Conservation (phyloP, 2,329 filamentous ascomycete species). For the Alternaria panax region DNA sequence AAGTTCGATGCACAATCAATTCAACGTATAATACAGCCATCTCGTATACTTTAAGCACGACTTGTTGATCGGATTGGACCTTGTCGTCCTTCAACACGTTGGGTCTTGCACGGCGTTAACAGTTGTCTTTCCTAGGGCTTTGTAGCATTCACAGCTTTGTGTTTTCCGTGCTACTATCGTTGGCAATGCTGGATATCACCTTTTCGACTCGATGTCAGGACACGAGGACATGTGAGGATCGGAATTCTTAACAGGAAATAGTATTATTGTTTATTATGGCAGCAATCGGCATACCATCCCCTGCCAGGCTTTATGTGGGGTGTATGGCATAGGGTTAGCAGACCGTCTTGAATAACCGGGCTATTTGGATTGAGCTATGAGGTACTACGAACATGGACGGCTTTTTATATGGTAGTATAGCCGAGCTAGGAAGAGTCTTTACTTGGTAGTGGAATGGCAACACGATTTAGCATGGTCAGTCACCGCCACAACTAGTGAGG, state of each 20-base stretch:
- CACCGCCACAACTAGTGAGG: not conserved
- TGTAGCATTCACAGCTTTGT: not conserved
- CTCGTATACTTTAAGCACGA: not conserved
- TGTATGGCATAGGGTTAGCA: not conserved
- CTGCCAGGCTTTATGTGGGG: not conserved
- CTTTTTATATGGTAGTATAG: not conserved
- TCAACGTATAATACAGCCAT: not conserved
- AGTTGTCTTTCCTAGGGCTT: not conserved
- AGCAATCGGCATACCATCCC: not conserved
- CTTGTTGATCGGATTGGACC: not conserved
- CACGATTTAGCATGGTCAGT: not conserved
- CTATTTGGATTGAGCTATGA: not conserved
- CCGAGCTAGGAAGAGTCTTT: not conserved
- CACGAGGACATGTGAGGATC: not conserved
- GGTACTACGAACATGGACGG: slow-evolving; percentile 1
- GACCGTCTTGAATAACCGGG: not conserved
- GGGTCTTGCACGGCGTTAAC: not conserved
- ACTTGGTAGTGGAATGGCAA: not conserved
- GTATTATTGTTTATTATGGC: slow-evolving; percentile 25
- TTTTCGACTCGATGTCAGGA: slow-evolving; percentile 6
- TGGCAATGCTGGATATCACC: slow-evolving; percentile 17
- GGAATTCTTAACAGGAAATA: slow-evolving; percentile 13
- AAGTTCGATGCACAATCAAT: not conserved
- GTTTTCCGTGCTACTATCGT: not conserved
- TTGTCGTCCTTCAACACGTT: not conserved